phyloP scores from a whole-genome alignment of 2,329 filamentous ascomycete genomes.

The Calonectria pseudoturangicola region DNA sequence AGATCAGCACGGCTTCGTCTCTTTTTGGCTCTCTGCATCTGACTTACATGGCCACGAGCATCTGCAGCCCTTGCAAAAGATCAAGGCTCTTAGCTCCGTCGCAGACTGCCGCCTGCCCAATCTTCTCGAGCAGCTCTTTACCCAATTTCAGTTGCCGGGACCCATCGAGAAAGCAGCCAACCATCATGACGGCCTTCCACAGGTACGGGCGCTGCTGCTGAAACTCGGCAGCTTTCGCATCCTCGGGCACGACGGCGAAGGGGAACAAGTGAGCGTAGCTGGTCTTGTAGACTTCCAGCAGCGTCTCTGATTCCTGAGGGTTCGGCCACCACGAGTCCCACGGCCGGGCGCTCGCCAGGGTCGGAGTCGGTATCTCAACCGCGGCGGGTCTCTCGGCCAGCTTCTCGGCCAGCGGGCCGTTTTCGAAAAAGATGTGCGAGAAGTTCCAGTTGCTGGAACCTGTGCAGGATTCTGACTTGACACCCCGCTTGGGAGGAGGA shows the following conservation, averaged over 20 bases:
- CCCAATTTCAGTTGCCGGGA: constrained; percentile 66
- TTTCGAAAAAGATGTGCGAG: constrained; percentile 60
- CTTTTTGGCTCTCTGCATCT: not conserved
- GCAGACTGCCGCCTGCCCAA: constrained; percentile 63
- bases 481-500: constrained; percentile 35
- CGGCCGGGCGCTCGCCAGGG: constrained; percentile 42
- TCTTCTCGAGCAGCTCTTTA: constrained; percentile 65
- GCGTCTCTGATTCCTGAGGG: constrained; percentile 61
- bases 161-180: constrained; percentile 64
- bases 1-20: constrained; percentile 37
- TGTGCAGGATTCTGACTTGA: constrained; percentile 31
- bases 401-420: constrained; percentile 18
- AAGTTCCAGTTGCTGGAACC: constrained; percentile 51
- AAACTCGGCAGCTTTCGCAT: constrained; percentile 61
- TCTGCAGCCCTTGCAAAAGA: constrained; percentile 67
- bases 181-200: constrained; percentile 71
- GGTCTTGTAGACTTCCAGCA: constrained; percentile 62
- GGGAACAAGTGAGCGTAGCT: constrained; percentile 63
- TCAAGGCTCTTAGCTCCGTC: constrained; percentile 67
- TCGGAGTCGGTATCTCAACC: constrained; percentile 15
- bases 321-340: constrained; percentile 64
- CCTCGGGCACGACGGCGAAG: constrained; percentile 65
- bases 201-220: constrained; percentile 64
- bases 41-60: constrained; percentile 68
- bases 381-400: not conserved